Evolutionary conservation across 495 filamentous ascomycete genomes (phyloP).

Genomic region (Aspergillus hancockii): DNA sequence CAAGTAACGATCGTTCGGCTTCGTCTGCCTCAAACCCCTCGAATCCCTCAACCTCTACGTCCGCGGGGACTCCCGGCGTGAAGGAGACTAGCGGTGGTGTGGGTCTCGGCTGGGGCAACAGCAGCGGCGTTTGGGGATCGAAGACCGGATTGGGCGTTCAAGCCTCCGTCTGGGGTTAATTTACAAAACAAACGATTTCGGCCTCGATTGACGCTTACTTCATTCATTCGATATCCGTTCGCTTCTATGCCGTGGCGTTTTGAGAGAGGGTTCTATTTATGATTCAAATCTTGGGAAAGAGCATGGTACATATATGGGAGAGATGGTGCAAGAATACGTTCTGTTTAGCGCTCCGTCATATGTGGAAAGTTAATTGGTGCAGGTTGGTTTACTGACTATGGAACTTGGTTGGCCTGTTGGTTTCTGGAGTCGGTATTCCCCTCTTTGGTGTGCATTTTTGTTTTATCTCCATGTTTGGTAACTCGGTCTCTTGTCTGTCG

Average conservation of each 20-base stretch:
- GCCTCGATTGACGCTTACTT: slow-evolving; percentile 6
- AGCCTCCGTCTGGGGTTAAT: slow-evolving; percentile 77
- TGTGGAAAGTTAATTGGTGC: slow-evolving; percentile 30
- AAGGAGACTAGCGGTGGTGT: slow-evolving; percentile 55
- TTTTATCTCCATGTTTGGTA: slow-evolving; percentile 12
- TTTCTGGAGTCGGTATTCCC: slow-evolving; percentile 32
- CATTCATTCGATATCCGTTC: slow-evolving; percentile 22
- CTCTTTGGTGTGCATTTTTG: slow-evolving; percentile 26
- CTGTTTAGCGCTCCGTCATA: slow-evolving; percentile 24
- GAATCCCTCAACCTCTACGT: slow-evolving; percentile 50
- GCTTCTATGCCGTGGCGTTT: slow-evolving; percentile 31
- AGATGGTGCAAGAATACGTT: slow-evolving; percentile 25
- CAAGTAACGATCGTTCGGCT: slow-evolving; percentile 57
- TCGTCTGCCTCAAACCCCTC: slow-evolving; percentile 66
- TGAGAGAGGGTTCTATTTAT: slow-evolving; percentile 26
- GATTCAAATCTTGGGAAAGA: slow-evolving; percentile 27
- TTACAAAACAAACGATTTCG: background rate
- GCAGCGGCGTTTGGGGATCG: slow-evolving; percentile 73
- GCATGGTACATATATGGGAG: slow-evolving; percentile 30
- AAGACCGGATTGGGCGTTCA: slow-evolving; percentile 70
- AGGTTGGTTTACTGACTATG: slow-evolving; percentile 32
- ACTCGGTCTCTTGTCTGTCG: slow-evolving; percentile 1
- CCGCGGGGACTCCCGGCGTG: slow-evolving; percentile 25
- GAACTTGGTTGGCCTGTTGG: slow-evolving; percentile 32
- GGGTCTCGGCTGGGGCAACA: slow-evolving; percentile 69